A percentile compares a stretch with the other conserved stretches of the same genome.
Conservation (phyloP, 1,284 basidiomycete genomes). For the Inonotus hispidus region DNA sequence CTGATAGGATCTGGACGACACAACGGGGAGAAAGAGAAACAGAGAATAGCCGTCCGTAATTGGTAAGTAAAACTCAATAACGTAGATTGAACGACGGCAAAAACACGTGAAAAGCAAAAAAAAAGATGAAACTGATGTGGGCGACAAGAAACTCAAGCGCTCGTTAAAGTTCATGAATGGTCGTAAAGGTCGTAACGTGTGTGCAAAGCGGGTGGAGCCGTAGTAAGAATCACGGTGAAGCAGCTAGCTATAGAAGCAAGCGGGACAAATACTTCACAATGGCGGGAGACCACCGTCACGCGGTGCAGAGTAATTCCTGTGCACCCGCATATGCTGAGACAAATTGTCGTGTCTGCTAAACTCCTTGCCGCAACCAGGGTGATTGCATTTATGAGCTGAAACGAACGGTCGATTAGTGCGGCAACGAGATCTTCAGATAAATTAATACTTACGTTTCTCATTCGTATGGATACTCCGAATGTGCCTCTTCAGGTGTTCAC, state of each 20-base stretch:
- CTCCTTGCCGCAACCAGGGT: conserved; percentile 72
- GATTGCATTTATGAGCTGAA: conserved; percentile 70
- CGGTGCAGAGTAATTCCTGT: conserved; percentile 44
- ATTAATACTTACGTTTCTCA: conserved; percentile 61
- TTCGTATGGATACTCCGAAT: conserved; percentile 75
- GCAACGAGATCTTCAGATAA: conserved; percentile 6
- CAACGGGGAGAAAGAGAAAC: background rate
- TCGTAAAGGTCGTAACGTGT: background rate
- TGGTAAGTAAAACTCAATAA: conserved; percentile 8
- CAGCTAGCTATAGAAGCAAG: background rate
- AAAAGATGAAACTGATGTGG: background rate
- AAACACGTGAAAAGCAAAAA: background rate
- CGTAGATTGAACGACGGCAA: background rate
- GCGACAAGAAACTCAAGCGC: background rate
- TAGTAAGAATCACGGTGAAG: background rate
- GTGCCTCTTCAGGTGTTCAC: conserved; percentile 77
- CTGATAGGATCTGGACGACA: background rate
- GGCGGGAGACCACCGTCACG: conserved; percentile 13
- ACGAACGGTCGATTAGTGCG: conserved; percentile 4
- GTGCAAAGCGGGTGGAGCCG: background rate
- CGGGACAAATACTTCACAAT: background rate
- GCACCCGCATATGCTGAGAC: conserved; percentile 73
- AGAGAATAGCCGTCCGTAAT: conserved; percentile 2
- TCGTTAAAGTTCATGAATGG: background rate
- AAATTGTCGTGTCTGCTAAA: conserved; percentile 86